These are phyloP conservation scores for Aphanomyces euteiches DNA, from an alignment of 352 stramenopile species.

Conservation along the genomic window DNA sequence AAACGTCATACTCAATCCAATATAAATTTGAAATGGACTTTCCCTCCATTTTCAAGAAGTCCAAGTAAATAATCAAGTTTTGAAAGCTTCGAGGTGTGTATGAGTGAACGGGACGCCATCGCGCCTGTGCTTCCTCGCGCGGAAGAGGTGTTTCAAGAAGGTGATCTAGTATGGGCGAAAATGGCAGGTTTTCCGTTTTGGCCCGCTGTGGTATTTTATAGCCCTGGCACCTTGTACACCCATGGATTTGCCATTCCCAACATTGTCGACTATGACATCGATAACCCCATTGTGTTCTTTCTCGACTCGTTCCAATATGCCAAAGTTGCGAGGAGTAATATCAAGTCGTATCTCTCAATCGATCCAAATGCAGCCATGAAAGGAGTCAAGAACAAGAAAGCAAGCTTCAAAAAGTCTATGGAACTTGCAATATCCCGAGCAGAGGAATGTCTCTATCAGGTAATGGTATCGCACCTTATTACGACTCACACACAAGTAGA, in stretches of 20 bases:
- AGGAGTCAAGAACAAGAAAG: constrained; percentile 14
- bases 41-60: neutral
- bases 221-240: neutral
- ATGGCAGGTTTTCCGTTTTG: constrained; percentile 69
- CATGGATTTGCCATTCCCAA: constrained; percentile 10
- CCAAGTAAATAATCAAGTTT: neutral
- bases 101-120: constrained; percentile 2
- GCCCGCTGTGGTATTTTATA: constrained; percentile 65
- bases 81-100: neutral
- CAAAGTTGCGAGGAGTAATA: neutral
- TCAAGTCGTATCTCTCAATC: constrained; percentile 11
- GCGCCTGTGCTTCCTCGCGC: neutral
- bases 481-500: neutral
- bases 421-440: neutral
- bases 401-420: neutral
- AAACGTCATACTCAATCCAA: neutral
- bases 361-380: neutral
- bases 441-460: constrained; percentile 2
- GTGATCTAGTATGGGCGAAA: constrained; percentile 78
- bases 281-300: constrained; percentile 21
- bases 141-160: constrained; percentile 41
- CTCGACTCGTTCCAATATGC: constrained; percentile 20
- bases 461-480: neutral
- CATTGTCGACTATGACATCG: neutral
- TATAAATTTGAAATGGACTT: neutral